phyloP scores from a whole-genome alignment of 1,139 yeast species.

The Scheffersomyces parashehatae region DNA sequence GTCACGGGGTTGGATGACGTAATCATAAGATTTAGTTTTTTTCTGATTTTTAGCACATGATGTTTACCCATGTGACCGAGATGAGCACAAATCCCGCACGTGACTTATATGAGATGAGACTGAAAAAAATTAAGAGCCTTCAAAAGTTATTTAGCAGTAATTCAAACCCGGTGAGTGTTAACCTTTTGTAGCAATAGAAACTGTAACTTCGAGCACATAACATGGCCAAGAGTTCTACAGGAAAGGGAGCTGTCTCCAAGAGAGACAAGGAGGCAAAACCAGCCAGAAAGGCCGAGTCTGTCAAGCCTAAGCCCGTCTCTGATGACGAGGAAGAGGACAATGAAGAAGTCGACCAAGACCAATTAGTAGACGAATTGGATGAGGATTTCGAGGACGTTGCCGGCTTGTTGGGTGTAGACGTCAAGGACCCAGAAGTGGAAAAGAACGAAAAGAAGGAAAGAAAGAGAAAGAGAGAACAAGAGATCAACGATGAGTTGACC shows the following conservation, averaged over 20 bases:
- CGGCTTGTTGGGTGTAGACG: conserved; percentile 46
- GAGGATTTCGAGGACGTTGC: conserved; percentile 59
- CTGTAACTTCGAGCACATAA: no score
- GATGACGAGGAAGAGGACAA: conserved; percentile 2
- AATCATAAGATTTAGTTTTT: no score
- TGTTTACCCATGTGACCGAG: no score
- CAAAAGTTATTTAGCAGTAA: no score
- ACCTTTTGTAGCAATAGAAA: no score
- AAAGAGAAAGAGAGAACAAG: conserved; percentile 17
- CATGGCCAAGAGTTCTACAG: no score
- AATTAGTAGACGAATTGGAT: conserved; percentile 50
- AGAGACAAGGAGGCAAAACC: conserved; percentile 6
- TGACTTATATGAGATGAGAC: conserved; percentile 24
- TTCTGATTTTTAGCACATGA: no score
- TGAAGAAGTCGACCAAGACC: conserved; percentile 33
- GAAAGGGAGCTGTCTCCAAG: background rate
- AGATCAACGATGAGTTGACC: conserved; percentile 22
- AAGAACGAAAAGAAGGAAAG: conserved; percentile 20
- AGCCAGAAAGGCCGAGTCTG: no score
- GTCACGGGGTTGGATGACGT: no score
- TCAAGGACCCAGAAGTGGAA: conserved; percentile 41
- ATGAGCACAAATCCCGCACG: no score
- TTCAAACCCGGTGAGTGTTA: no score
- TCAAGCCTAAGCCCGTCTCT: conserved; percentile 3
- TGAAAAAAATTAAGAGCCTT: conserved; percentile 4